Conservation (phyloP, 257 asterid genomes). For the Solanum megistacrolobum region DNA sequence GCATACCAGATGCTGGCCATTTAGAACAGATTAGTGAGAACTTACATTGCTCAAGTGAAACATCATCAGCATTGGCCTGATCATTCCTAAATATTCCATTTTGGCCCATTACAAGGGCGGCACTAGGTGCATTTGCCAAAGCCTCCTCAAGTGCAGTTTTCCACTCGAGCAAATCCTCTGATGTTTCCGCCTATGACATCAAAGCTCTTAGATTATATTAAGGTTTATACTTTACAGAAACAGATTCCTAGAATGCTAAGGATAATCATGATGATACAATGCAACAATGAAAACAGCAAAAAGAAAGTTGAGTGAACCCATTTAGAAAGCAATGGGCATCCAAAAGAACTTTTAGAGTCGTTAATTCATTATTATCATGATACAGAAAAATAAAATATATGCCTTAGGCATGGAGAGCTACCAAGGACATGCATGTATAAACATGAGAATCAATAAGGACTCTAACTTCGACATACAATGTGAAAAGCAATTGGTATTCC, state of each 20-base stretch:
- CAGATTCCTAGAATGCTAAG: neutral
- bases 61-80: constrained; percentile 49
- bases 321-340: neutral
- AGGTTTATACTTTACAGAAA: neutral
- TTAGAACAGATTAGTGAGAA: neutral
- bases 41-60: constrained; percentile 63
- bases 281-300: neutral
- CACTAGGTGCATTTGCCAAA: constrained; percentile 73
- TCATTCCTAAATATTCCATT: constrained; percentile 71
- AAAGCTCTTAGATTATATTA: constrained; percentile 4
- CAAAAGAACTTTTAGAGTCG: neutral
- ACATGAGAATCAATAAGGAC: neutral
- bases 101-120: constrained; percentile 64
- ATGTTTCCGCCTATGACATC: constrained; percentile 75
- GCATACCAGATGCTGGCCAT: neutral
- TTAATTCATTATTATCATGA: neutral
- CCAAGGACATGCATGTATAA: neutral
- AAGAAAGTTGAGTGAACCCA: neutral
- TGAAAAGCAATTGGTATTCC: neutral
- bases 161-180: constrained; percentile 92
- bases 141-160: constrained; percentile 96
- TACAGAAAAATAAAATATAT: neutral
- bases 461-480: neutral
- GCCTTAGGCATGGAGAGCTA: neutral
- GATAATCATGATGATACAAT: neutral